These are phyloP conservation scores for Boeremia lycopersici DNA, from an alignment of 2,329 filamentous ascomycete genomes.

Conservation along the genomic window DNA sequence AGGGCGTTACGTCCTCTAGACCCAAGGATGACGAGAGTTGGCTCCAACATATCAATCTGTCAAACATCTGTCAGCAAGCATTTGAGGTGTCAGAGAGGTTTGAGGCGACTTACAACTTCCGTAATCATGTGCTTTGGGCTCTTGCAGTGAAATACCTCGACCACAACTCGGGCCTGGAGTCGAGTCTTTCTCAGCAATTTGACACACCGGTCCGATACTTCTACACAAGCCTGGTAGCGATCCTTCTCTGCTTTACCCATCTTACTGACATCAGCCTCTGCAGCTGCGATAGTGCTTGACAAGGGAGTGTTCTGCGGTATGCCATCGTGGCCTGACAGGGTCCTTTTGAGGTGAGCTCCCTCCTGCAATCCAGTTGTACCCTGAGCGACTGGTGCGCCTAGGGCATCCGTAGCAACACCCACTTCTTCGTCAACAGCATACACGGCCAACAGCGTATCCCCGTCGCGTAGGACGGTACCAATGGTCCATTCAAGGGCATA, in stretches of 20 bases:
- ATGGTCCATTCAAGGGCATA: constrained; percentile 98
- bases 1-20: constrained; percentile 89
- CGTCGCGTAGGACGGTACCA: constrained; percentile 89
- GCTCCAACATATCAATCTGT: constrained; percentile 85
- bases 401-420: constrained; percentile 56
- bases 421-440: constrained; percentile 91
- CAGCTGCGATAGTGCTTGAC: constrained; percentile 41
- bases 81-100: constrained; percentile 17
- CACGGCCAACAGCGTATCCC: constrained; percentile 90
- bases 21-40: constrained; percentile 90
- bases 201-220: constrained; percentile 84
- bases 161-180: constrained; percentile 88
- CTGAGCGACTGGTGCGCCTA: constrained; percentile 67
- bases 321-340: constrained; percentile 57
- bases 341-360: constrained; percentile 73
- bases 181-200: constrained; percentile 87
- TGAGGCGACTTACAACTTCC: constrained; percentile 69
- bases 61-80: constrained; percentile 31
- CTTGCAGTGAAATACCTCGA: constrained; percentile 98
- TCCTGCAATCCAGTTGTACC: constrained; percentile 75
- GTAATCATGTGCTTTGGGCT: constrained; percentile 95
- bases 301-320: constrained; percentile 44
- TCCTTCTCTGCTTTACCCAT: constrained; percentile 71
- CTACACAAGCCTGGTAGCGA: constrained; percentile 77
- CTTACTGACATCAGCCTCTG: constrained; percentile 46